Evolutionary conservation across 2,329 filamentous ascomycete genomes (phyloP), one percentile per base, ranked within the genome.

Genomic region (Ceratocystis smalleyi): DNA sequence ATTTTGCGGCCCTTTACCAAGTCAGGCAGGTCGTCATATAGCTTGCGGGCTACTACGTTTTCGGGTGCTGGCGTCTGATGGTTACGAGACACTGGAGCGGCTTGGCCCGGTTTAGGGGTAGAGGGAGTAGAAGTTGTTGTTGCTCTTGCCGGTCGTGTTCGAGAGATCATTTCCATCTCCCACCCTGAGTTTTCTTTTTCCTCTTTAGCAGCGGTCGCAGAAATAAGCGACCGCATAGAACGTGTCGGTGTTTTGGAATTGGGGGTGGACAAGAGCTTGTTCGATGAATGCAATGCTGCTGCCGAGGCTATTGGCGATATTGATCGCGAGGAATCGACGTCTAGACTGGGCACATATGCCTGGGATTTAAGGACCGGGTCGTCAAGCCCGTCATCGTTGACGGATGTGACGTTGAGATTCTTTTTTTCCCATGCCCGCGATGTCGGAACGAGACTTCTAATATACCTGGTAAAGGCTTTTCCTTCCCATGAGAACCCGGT

Each of bases 391-490:
- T 68, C 62, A 71, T 69, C 15, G 68, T 61, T 17, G 70, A 68
- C 3, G 71, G 65, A 32, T 70, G 69, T 72, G 75, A n/a, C 43
- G 32, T 61, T 45, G 4, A 62, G 35, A 35, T 62, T 65, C 32
- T 15, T 59, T 62, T 17, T 64, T 67, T 67, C 47, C 61, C 61
- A 66, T 4, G 43, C 47, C 5, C 54, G 47, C 64, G 62, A 51
- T n/a, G 27, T 43, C 2, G 47, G 27, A 22, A 49, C n/a, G 12
- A 63, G 17, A 6, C 6, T 45, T 1, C 70, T 73, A 55, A 84
- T 70, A 77, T 79, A 82, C 27, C 75, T 75, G 66, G 77, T 75
- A 66, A 84, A 80, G 4, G 70, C 70, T 0, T 79, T 82, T 2
- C 68, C 62, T 7, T 68, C 67, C 80, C 79, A 82, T 43, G 75